Conservation (phyloP, 2,329 filamentous ascomycete species). For the Ceratocystiopsis brevicomis region DNA sequence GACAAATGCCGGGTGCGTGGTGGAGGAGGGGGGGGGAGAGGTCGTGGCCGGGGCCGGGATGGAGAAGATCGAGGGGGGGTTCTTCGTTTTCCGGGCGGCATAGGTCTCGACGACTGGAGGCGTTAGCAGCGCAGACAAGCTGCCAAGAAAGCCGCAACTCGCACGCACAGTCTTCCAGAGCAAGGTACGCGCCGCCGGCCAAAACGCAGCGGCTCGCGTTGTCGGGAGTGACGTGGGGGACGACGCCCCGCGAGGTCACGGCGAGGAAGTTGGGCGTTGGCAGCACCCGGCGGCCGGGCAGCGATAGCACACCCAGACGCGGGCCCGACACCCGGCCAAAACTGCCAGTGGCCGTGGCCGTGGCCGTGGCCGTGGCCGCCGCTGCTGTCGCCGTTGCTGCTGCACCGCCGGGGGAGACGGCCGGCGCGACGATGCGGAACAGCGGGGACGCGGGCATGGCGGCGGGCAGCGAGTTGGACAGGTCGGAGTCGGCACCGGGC, state of each 20-base stretch:
- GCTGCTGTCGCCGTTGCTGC: background rate
- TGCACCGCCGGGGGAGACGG: no score
- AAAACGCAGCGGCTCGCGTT: slow-evolving; percentile 46
- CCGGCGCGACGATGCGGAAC: no score
- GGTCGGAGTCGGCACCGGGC: no score
- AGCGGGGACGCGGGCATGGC: no score
- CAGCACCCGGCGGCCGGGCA: slow-evolving; percentile 44
- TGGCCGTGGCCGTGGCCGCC: background rate
- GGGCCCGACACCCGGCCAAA: slow-evolving; percentile 17
- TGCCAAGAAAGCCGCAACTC: background rate
- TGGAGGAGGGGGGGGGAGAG: background rate
- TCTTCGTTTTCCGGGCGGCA: slow-evolving; percentile 1
- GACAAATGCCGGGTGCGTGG: background rate
- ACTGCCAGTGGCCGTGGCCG: slow-evolving; percentile 14
- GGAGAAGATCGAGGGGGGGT: slow-evolving; percentile 6
- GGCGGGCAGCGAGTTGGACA: no score
- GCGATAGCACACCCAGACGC: slow-evolving; percentile 46
- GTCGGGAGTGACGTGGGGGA: slow-evolving; percentile 84
- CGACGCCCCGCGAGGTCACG: slow-evolving; percentile 60
- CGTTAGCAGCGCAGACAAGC: background rate
- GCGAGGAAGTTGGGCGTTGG: slow-evolving; percentile 70
- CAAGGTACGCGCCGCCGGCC: slow-evolving; percentile 56
- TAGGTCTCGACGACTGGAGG: slow-evolving; percentile 5
- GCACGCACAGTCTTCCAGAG: slow-evolving; percentile 76
- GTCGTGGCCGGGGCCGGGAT: background rate